Evolutionary conservation across 2,329 filamentous ascomycete species (phyloP).

Genomic region (Sarocladiaceae sp.): DNA sequence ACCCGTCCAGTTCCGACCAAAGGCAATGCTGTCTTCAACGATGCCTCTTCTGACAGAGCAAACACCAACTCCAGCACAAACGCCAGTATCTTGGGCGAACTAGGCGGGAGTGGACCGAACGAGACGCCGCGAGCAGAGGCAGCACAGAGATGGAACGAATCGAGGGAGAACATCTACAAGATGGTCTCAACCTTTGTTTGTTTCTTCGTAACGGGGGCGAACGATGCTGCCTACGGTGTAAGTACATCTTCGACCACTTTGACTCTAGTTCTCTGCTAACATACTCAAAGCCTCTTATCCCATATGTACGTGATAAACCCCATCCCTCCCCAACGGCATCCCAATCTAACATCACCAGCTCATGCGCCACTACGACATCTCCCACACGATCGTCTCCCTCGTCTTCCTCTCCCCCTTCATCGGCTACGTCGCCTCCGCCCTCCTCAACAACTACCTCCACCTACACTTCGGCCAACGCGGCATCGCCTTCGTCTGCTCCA

Average conservation of each 20-base stretch:
- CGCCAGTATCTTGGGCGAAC: constrained; percentile 4
- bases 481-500: constrained; percentile 53
- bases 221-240: constrained; percentile 53
- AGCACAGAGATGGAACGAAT: constrained; percentile 40
- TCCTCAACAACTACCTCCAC: constrained; percentile 49
- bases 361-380: constrained; percentile 49
- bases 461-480: constrained; percentile 37
- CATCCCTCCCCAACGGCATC: constrained; percentile 24
- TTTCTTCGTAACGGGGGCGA: constrained; percentile 51
- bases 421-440: constrained; percentile 56
- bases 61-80: no score
- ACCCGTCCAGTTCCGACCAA: not conserved
- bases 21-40: not conserved
- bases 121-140: not conserved
- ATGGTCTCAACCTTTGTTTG: constrained; percentile 50
- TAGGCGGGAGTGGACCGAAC: not conserved
- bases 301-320: constrained; percentile 41
- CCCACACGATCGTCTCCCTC: constrained; percentile 56
- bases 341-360: constrained; percentile 16
- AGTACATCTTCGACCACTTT: constrained; percentile 17
- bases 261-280: not conserved
- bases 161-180: constrained; percentile 40
- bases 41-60: not conserved
- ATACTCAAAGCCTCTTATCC: constrained; percentile 36
- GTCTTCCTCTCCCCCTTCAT: constrained; percentile 60